Base-by-base conservation (phyloP, 176 grass and related monocot genomes). In the Rhynchospora pubera region DNA sequence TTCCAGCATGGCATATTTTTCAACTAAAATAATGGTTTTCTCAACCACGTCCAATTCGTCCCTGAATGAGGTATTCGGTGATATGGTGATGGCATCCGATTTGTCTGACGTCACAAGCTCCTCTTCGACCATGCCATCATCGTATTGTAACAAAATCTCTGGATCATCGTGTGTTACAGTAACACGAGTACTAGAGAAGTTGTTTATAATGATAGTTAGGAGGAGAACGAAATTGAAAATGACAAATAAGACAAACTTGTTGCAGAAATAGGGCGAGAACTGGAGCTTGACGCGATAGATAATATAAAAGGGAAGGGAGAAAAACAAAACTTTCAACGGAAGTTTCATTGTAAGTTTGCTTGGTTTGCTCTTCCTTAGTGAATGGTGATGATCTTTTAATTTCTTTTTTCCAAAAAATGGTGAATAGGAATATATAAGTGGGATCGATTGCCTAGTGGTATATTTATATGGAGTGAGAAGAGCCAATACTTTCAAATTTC, bases 11-110 rank as follows among this genome's bases (percentile, higher is more conserved):
- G 50, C 72, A 18, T 51, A 74, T 74, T 74, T 74, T 22, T 15
- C 67, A 0, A 39, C 4, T 9, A 66, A 78, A 90, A 89, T 75
- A 86, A 86, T 18, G 8, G 23, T 56, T n/a, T 77, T 77, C 14
- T 77, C 72, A 56, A 56, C 24, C 6, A 34, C 47, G n/a, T n/a
- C n/a, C 6, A 15, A 77, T 26, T 76, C 71, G 52, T 15, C 5
- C 0, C 9, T 55, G 5, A 3, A 5, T 30, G 26, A 76, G 48
- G 2, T 55, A 76, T 32, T 16, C 28, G 15, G 0, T 0, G 48
- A 9, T 11, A 11, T 9, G 22, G 18, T 34, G 72, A 56, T 56
- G 50, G 23, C 50, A 56, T 77, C 30, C 2, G 72, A 77, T 77
- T 55, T 50, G 50, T 77, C 34, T 3, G 34, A 56, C 6, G 50